A percentile compares a stretch with the other conserved stretches of the same genome.
These are phyloP conservation scores for Hydnum rufescens DNA, from an alignment of 768 basidiomycete species.

Conservation along the genomic window DNA sequence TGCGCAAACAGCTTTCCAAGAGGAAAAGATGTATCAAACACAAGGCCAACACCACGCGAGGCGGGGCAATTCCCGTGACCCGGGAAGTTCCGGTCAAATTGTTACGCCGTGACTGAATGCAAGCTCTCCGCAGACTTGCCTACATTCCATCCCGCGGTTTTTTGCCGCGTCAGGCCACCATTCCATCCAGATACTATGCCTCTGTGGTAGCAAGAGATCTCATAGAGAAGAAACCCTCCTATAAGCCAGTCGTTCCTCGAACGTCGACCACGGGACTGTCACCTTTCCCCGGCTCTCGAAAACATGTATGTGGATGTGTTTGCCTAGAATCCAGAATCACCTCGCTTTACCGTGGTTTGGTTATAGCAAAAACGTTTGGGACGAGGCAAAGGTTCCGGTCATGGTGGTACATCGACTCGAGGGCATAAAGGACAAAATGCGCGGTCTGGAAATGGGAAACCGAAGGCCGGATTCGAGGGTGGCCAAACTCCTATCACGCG, in stretches of 20 bases:
- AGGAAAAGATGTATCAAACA: background rate
- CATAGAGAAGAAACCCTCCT: too few relatives aligned
- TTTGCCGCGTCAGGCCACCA: background rate
- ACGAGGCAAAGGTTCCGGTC: slow-evolving; percentile 77
- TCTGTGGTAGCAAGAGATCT: background rate
- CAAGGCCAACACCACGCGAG: background rate
- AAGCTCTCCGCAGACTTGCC: background rate
- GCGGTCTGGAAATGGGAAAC: slow-evolving; percentile 71
- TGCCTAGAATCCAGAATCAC: background rate
- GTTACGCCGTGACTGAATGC: background rate
- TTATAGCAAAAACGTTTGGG: slow-evolving; percentile 82
- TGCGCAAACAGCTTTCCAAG: background rate
- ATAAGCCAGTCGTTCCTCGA: too few relatives aligned
- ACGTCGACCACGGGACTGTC: too few relatives aligned
- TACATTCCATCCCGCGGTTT: background rate
- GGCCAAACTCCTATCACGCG: slow-evolving; percentile 90
- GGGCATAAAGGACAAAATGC: slow-evolving; percentile 95
- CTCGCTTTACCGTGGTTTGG: background rate
- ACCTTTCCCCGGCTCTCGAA: background rate
- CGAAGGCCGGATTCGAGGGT: slow-evolving; percentile 74
- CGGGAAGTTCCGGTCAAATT: too few relatives aligned
- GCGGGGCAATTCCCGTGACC: too few relatives aligned
- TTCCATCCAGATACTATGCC: background rate
- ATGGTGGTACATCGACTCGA: slow-evolving; percentile 81
- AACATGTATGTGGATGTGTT: background rate